Conservation (phyloP, 2,329 filamentous ascomycete species). For the Nectriaceae sp. region DNA sequence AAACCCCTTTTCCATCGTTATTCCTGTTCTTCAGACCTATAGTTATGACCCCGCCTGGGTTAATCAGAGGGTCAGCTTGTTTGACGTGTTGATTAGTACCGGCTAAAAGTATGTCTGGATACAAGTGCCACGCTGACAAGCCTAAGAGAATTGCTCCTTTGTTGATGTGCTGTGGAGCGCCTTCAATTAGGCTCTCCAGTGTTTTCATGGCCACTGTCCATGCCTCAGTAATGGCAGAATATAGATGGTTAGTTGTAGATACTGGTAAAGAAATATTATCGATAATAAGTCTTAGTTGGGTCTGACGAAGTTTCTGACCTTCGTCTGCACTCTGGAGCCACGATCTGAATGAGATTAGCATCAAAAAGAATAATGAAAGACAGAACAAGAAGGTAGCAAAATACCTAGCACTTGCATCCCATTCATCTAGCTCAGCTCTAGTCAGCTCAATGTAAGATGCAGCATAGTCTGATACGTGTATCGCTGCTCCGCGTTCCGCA, state of each 20-base stretch:
- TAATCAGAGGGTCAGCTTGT: background rate
- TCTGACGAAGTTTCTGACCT: background rate
- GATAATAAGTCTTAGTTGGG: background rate
- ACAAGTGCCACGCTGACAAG: background rate
- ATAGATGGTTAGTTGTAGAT: background rate
- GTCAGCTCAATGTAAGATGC: constrained; percentile 13
- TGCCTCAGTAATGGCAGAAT: background rate
- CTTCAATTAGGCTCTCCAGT: background rate
- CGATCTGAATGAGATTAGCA: constrained; percentile 16
- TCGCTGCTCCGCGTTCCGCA: constrained; percentile 3
- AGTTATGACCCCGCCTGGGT: background rate
- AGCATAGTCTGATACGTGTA: background rate
- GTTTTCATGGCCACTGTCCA: background rate
- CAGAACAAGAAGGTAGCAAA: too few species aligned
- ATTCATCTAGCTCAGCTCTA: constrained; percentile 31
- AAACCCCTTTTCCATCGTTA: background rate
- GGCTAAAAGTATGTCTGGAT: background rate
- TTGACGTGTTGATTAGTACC: background rate
- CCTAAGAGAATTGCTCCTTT: background rate
- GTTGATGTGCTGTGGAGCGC: background rate
- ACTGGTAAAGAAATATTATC: background rate
- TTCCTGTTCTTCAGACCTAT: background rate
- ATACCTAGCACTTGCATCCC: constrained; percentile 37
- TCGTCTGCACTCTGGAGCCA: constrained; percentile 40
- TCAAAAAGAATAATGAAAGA: too few species aligned